These are phyloP conservation scores for Heracleum sosnowskyi DNA, from an alignment of 129 eudicot genomes.

Conservation along the genomic window DNA sequence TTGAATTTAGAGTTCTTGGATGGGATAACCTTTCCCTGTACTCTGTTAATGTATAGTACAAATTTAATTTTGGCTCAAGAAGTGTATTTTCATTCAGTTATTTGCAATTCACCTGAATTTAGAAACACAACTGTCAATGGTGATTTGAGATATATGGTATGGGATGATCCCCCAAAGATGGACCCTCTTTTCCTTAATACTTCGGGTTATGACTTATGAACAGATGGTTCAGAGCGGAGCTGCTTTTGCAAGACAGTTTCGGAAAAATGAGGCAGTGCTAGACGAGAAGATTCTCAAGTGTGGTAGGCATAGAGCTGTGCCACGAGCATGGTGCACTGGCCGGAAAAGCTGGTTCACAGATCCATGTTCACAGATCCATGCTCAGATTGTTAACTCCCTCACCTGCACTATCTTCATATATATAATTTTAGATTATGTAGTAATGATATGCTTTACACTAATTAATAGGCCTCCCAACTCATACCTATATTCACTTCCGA, in stretches of 20 bases:
- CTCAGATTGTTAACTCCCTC: not conserved
- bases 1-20: conserved; percentile 73
- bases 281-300: conserved; percentile 71
- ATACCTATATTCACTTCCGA: not conserved
- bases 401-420: not conserved
- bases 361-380: conserved; percentile 65
- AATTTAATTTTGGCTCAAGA: conserved; percentile 72
- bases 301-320: conserved; percentile 49
- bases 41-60: conserved; percentile 72
- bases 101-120: conserved; percentile 83
- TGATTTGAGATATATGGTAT: conserved; percentile 78
- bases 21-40: conserved; percentile 96
- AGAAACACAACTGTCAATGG: conserved; percentile 72
- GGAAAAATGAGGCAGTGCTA: conserved; percentile 56
- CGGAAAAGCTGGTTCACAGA: conserved; percentile 63
- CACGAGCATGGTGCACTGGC: conserved; percentile 91
- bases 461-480: not conserved
- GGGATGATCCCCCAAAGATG: conserved; percentile 97
- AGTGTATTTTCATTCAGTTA: conserved; percentile 74
- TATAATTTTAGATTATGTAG: not conserved
- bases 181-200: conserved; percentile 62
- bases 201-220: conserved; percentile 44
- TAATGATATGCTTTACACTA: not conserved
- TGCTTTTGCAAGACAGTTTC: conserved; percentile 74
- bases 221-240: conserved; percentile 82